A percentile compares a stretch with the other conserved stretches of the same genome.
Conservation (phyloP, 768 basidiomycete species). For the Psilocybe cubensis region DNA sequence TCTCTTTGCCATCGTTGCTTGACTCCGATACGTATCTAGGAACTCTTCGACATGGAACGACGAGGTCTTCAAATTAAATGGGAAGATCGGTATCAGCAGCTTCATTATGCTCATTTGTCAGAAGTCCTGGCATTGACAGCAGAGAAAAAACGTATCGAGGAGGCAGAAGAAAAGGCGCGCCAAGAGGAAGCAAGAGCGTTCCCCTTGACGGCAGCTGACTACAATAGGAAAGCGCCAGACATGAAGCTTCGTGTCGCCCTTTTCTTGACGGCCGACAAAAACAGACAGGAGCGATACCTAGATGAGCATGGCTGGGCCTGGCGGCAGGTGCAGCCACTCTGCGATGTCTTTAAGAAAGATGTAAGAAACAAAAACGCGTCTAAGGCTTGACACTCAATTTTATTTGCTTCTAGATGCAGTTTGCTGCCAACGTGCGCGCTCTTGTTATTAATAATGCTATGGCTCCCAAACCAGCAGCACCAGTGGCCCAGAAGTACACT, state of each 20-base stretch:
- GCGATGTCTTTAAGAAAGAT: conserved; percentile 40
- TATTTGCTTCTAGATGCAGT: conserved; percentile 6
- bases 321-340: conserved; percentile 48
- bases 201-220: conserved; percentile 38
- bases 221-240: conserved; percentile 39
- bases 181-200: conserved; percentile 32
- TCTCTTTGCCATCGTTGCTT: not conserved
- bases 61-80: conserved; percentile 20
- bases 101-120: conserved; percentile 34
- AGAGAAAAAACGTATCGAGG: conserved; percentile 19
- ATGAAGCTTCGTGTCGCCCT: conserved; percentile 52
- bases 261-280: conserved; percentile 39
- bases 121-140: conserved; percentile 24
- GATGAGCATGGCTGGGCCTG: conserved; percentile 55
- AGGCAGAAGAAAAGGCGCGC: conserved; percentile 26
- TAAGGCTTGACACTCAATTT: conserved; percentile 11
- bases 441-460: conserved; percentile 24
- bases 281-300: conserved; percentile 49
- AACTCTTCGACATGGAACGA: not conserved
- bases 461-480: conserved; percentile 25
- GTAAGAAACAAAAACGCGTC: conserved; percentile 34
- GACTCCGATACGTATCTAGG: not conserved
- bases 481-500: not conserved
- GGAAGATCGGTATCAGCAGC: conserved; percentile 30
- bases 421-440: conserved; percentile 26